Conservation (phyloP, 495 filamentous ascomycete genomes). For the Trichoderma asperelloides region DNA sequence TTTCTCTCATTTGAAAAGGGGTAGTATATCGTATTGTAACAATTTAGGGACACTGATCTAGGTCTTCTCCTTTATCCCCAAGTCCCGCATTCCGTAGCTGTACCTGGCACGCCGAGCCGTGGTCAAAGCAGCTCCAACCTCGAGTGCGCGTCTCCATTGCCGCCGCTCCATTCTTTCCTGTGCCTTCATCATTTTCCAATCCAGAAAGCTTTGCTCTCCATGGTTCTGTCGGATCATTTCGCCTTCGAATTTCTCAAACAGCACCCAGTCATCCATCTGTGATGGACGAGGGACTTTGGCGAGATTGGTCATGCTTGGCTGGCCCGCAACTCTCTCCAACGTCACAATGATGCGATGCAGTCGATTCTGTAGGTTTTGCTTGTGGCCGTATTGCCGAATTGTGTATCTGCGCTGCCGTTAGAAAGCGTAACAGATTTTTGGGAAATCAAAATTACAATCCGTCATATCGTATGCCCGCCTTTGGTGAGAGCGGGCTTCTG, state of each 20-base stretch:
- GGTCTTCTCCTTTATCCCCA: not conserved
- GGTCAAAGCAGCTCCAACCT: not conserved
- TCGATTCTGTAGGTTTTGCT: slow-evolving; percentile 20
- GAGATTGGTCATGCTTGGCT: slow-evolving; percentile 23
- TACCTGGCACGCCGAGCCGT: not conserved
- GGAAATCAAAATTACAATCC: slow-evolving; percentile 30
- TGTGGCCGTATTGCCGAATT: slow-evolving; percentile 30
- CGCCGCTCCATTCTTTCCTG: slow-evolving; percentile 20
- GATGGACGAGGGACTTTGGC: slow-evolving; percentile 31
- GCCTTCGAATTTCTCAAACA: slow-evolving; percentile 31
- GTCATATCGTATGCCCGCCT: slow-evolving; percentile 40
- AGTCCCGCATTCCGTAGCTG: not conserved
- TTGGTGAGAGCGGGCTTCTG: slow-evolving; percentile 35
- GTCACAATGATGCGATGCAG: slow-evolving; percentile 26
- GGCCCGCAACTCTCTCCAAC: slow-evolving; percentile 24
- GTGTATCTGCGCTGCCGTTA: slow-evolving; percentile 18
- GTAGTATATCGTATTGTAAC: not conserved
- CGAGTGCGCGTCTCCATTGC: slow-evolving; percentile 18
- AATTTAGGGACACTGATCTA: not conserved
- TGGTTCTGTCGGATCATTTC: slow-evolving; percentile 21
- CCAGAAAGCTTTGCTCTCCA: slow-evolving; percentile 20
- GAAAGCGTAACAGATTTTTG: slow-evolving; percentile 11
- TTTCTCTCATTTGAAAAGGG: not conserved
- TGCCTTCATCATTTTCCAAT: slow-evolving; percentile 21
- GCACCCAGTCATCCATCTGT: slow-evolving; percentile 38